A percentile compares a stretch with the other conserved stretches of the same genome.
Evolutionary conservation across 306 rosid genomes (phyloP).

Genomic region (Senna siamea): DNA sequence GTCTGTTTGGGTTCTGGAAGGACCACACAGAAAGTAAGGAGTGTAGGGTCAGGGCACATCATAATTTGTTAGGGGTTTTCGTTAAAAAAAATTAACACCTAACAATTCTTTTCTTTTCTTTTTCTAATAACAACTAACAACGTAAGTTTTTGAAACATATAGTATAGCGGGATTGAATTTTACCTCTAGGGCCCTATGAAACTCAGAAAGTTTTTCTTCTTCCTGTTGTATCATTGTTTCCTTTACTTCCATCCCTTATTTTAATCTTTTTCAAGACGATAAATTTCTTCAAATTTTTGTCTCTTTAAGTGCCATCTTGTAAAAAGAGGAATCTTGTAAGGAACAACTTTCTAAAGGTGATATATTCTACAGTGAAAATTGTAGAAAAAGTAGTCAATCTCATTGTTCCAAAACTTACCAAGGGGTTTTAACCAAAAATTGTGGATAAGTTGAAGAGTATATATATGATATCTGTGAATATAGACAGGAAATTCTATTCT

Average conservation of each 20-base stretch:
- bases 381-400: not conserved
- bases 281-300: too few species aligned
- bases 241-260: not conserved
- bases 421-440: not conserved
- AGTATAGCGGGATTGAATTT: not conserved
- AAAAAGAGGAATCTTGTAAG: too few species aligned
- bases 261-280: not conserved
- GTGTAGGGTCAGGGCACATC: not conserved
- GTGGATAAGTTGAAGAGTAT: not conserved
- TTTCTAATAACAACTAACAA: not conserved
- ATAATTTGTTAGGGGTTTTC: not conserved
- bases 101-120: too few species aligned
- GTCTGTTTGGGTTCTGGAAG: slow-evolving; percentile 1
- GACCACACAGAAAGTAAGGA: slow-evolving; percentile 15
- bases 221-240: not conserved
- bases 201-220: not conserved
- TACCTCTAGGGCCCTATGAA: not conserved
- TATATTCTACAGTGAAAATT: not conserved
- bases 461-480: not conserved
- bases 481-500: not conserved
- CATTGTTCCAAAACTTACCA: not conserved
- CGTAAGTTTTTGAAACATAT: not conserved
- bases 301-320: too few species aligned
- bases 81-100: not conserved
- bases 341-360: not conserved